Evolutionary conservation across 1,139 yeast genomes (phyloP), one percentile per base, ranked within the genome.

Genomic region (Geotrichum citri-aurantii): DNA sequence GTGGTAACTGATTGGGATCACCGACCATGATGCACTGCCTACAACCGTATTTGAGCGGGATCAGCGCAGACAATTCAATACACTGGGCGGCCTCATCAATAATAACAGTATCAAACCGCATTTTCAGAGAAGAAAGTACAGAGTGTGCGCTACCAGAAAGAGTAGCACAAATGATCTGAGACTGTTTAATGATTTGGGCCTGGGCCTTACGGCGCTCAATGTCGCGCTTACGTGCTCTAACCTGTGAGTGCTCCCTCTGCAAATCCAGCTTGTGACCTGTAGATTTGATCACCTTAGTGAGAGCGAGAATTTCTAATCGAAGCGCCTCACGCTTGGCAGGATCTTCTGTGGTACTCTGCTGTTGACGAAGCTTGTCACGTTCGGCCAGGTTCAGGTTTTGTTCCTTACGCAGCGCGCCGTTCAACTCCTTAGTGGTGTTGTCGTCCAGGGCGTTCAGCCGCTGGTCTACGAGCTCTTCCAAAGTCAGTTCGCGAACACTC

Each of bases 1-100:
- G 99, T 0, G 99, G 99, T 63, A 95, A 79, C 75, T 95, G 99
- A 70, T 93, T 92, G 1, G 99, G 99, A 76, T 95, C 99, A 69
- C 99, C 99, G 56, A 95, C 99, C 97, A 95, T 89, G 55, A 95
- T 86, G 75, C 98, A 92, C 59, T 85, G 84, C 63, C 80, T 84
- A 67, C 96, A 89, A 1, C 99, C 99, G 71, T 92, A 95, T 68
- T 96, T 79, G 64, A 95, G 77, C 0, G 99, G 99, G 67, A 93
- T 93, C 40, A 95, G 80, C 0, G 96, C 89, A 11, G 97, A 89
- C 51, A 93, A 72, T 69, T 95, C 99, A 52, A 95, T 93, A 82
- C 96, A 88, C 72, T 95, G 99, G 68, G 98, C 95, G 1, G 99
- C 99, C 72, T 95, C 99, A 77, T 95, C 99, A 64, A 95, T 86